Base-by-base conservation (phyloP, 768 basidiomycete genomes). In the Collybia mongolica region DNA sequence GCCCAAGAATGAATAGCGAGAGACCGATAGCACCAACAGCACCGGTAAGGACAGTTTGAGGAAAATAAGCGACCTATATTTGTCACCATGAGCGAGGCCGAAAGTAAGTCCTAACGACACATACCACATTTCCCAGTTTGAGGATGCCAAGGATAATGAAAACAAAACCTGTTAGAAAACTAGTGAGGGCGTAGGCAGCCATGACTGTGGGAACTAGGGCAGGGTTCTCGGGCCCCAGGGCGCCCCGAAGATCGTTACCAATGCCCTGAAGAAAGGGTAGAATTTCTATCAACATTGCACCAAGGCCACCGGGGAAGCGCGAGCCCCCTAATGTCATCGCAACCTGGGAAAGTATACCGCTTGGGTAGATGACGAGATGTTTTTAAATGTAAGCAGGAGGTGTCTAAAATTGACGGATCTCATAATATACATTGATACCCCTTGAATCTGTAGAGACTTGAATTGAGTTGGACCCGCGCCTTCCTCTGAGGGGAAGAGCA, bases 281-380 rank as follows among this genome's bases (percentile, higher is more conserved):
- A 8, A 63, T 61, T 51, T 63, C 62, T 2, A 63, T 57, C 14
- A 63, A 38, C 62, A 61, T 63, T 11, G 51, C 49, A 20, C 56
- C 58, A 17, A 61, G 6, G 20, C 47, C 62, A 2, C 61, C 61
- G 0, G 61, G 58, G 35, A 63, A 60, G 7, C 54, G 55, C 14
- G 61, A 63, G 14, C 61, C 61, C n/a, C 61, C 61, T 7, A 60
- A 45, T 3, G 59, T 54, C 55, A 63, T 55, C 3, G 46, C 54
- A 4, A 63, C 7, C 38, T 63, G 61, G 3, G 57, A 59, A 5
- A 53, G 45, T 12, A 63, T 35, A 32, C 32, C 32, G 11, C 32
- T 2, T 52, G 57, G 35, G 59, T 55, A 36, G 12, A 28, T 44
- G 26, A 32, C 15, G 19, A 41, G 29, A 15, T 48, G 12, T 26